Base-by-base conservation (phyloP, 179 eudicot genomes). In the Beta corolliflora region DNA sequence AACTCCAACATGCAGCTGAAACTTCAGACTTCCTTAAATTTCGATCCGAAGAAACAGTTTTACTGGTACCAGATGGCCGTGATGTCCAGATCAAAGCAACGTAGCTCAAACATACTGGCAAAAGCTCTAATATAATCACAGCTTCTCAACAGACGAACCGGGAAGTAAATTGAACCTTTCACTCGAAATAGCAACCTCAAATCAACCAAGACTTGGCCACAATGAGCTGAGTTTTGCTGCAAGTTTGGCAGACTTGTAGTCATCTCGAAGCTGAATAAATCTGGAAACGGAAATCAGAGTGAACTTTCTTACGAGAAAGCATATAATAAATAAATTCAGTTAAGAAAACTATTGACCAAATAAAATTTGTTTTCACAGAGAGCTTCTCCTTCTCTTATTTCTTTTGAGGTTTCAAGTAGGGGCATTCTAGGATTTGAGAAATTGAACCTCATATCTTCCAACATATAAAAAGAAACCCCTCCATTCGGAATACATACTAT, bases 251-350 rank as follows among this genome's bases (percentile, higher is more conserved):
- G 97, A 92, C 84, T 94, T 95, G 87, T 90, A 95, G 86, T 95
- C 99, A 79, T 94, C 99, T 63, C 99, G 88, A 41, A 95, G 94
- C 83, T 95, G 92, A 81, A 95, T 94, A 86, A 95, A 95, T 90
- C 99, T 95, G 93, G 93, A 82, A 79, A 64, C 63, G 31, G 69
- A 45, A 82, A 41, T 64, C 50, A 81, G 63, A 29, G 23, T 18
- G 73, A 66, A 29, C 9, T 60, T 53, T 31, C 7, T 29, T 71
- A 25, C 31, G 50, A 61, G 70, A 70, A 59, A 54, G 11, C 45
- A 15, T 12, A 21, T 41, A 36, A 18, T 48, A 60, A 71, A 52
- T 31, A 31, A 41, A 16, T 36, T n/a, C 8, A 14, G 48, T 55
- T 19, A 9, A 19, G 54, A 36, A 80, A 69, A 21, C n/a, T 50